Percentiles rank a stretch among this genome's conserved stretches.
These are phyloP conservation scores for Trichoderma lentiforme DNA, from an alignment of 2,329 filamentous ascomycete genomes.

Conservation along the genomic window DNA sequence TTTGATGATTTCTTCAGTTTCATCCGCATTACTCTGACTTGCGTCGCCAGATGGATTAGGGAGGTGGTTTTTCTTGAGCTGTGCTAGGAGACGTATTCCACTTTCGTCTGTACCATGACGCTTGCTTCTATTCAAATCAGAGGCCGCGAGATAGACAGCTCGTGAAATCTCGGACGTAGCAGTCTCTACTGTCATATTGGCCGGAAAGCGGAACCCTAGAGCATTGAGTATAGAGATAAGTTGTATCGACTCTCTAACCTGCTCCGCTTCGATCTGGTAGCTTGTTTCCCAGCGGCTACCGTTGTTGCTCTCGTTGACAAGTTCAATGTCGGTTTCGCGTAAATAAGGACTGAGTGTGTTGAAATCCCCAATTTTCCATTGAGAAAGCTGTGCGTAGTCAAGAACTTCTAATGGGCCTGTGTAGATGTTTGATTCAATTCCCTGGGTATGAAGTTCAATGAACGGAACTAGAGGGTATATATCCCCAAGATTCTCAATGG, in stretches of 20 bases:
- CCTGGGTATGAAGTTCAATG: background rate
- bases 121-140: background rate
- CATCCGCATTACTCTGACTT: background rate
- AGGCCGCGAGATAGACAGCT: background rate
- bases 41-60: background rate
- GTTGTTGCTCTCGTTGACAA: background rate
- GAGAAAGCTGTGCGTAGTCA: background rate
- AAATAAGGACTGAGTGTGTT: background rate
- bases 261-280: background rate
- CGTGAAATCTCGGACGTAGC: background rate
- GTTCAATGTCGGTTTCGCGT: background rate
- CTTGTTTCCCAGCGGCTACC: background rate
- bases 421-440: background rate
- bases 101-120: background rate
- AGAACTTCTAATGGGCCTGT: background rate
- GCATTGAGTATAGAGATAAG: background rate
- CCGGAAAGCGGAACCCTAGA: background rate
- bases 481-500: slow-evolving; percentile 1
- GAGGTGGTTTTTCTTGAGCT: background rate
- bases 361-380: background rate
- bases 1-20: background rate
- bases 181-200: background rate
- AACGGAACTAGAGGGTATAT: slow-evolving; percentile 8
- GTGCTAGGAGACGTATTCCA: background rate
- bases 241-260: background rate